Percentiles rank a stretch among this genome's conserved stretches.
Evolutionary conservation across 106 monocot genomes (phyloP).

Genomic region (Dioscorea zingiberensis): DNA sequence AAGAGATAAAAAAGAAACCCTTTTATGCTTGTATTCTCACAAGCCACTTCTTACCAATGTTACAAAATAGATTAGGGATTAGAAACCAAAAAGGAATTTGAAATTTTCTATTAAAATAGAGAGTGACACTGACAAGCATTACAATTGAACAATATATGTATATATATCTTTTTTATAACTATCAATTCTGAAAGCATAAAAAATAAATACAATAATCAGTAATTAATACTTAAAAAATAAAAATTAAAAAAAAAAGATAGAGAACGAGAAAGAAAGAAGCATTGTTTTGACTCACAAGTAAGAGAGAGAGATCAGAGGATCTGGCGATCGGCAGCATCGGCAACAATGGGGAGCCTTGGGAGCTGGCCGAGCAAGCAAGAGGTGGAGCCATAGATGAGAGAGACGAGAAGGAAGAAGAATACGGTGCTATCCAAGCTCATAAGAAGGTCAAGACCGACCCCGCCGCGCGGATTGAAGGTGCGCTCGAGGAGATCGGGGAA

Average conservation of each 20-base stretch:
- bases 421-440: constrained; percentile 86
- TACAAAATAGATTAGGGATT: too few species aligned
- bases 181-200: too few species aligned
- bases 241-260: background rate
- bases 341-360: constrained; percentile 79
- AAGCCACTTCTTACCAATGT: too few species aligned
- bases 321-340: constrained; percentile 88
- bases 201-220: too few species aligned
- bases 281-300: background rate
- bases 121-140: too few species aligned
- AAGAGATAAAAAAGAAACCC: too few species aligned
- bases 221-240: too few species aligned
- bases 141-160: too few species aligned
- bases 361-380: constrained; percentile 67
- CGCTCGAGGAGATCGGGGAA: constrained; percentile 88
- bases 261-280: background rate
- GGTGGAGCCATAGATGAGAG: constrained; percentile 61
- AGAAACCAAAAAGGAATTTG: too few species aligned
- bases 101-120: too few species aligned
- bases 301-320: constrained; percentile 60
- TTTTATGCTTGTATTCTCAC: too few species aligned
- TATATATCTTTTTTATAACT: too few species aligned
- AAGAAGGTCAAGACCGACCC: constrained; percentile 53
- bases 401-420: constrained; percentile 70
- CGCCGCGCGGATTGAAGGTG: constrained; percentile 30